Base-by-base conservation (phyloP, 2,329 filamentous ascomycete genomes). In the Corniculantispora saksenae region DNA sequence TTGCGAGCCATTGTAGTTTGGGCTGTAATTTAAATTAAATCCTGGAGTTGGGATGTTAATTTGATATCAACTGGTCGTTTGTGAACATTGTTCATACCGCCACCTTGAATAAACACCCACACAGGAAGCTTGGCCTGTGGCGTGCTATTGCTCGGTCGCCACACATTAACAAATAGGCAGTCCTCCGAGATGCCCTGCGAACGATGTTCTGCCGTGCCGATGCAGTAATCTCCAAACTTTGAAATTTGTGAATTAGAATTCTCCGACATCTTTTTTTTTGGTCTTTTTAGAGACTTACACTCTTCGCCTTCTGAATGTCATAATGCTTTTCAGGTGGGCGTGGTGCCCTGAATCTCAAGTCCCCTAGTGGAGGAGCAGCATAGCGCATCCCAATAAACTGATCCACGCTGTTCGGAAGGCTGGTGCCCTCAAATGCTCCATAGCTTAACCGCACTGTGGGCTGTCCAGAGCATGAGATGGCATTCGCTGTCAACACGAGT, bases 281-380 rank as follows among this genome's bases (percentile, higher is more conserved):
- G n/a, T n/a, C n/a, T n/a, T n/a, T n/a, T n/a, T n/a, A n/a, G n/a
- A n/a, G n/a, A n/a, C 77, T 62, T 70, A 79, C 76, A 68, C 73
- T 50, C 63, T 77, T 69, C 17, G 79, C 76, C 63, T 76, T 70
- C 72, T 81, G 77, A 0, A 75, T 70, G 3, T 67, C 70, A 1
- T 71, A 66, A 13, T 72, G 70, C 5, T 66, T 72, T 3, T 72
- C 73, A 4, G 83, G 83, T 38, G 80, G 74, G 15, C 76, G 72
- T 0, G 85, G 84, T n/a, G 82, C 80, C 35, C 80, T 75, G 76
- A 82, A 87, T 63, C 85, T 78, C 40, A 85, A 74, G 43, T 83
- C 75, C 1, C 79, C 82, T 0, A 82, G 65, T 4, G 85, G 84
- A 19, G 84, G 75, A 13, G 79, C 76, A 9, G 84, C 85, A 71